These are phyloP conservation scores for Lepidium sativum DNA, from an alignment of 345 rosid species.

Conservation along the genomic window DNA sequence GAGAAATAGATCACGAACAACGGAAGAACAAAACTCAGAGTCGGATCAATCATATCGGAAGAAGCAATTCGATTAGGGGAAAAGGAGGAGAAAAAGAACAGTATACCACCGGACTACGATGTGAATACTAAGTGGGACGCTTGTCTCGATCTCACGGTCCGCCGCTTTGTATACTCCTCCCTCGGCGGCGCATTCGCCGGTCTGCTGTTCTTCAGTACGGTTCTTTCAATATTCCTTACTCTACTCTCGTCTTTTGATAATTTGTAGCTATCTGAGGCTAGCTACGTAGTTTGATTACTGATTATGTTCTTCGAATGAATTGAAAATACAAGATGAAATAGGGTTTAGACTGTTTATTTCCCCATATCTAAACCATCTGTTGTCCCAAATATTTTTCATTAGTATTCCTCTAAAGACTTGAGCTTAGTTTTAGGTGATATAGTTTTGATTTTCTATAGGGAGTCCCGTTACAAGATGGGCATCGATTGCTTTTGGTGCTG, in stretches of 20 bases:
- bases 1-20: not conserved
- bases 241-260: not conserved
- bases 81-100: constrained; percentile 36
- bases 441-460: not conserved
- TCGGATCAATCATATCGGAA: not conserved
- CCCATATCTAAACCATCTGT: not conserved
- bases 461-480: constrained; percentile 27
- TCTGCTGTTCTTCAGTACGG: constrained; percentile 74
- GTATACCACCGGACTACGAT: constrained; percentile 35
- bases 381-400: not conserved
- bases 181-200: constrained; percentile 74
- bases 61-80: not conserved
- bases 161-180: constrained; percentile 78
- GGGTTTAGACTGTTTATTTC: not conserved
- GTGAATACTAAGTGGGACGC: constrained; percentile 84
- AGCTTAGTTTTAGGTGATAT: not conserved
- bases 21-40: not conserved
- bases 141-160: constrained; percentile 78
- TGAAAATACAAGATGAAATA: not conserved
- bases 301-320: not conserved
- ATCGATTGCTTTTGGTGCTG: constrained; percentile 31
- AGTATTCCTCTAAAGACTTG: not conserved
- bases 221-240: not conserved
- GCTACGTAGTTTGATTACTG: not conserved
- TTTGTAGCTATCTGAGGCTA: not conserved